phyloP scores from a whole-genome alignment of 1,139 yeast genomes.

The Geotrichum cucujoidarum region DNA sequence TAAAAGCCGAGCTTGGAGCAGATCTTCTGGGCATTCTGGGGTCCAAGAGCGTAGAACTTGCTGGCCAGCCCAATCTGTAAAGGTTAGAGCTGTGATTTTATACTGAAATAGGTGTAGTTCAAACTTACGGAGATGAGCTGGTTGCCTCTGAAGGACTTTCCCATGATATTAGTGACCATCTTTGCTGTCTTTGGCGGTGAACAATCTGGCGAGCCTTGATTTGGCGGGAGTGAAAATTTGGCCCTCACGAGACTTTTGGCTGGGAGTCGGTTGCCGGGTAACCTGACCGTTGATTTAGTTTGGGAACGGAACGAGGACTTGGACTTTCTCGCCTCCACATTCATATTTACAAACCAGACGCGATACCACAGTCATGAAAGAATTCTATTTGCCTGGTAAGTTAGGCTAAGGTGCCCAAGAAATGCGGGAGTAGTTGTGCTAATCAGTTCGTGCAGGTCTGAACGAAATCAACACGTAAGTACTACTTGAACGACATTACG shows the following conservation, averaged over 20 bases:
- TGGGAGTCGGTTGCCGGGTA: background rate
- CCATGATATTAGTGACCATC: constrained; percentile 41
- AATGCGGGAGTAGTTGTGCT: too few relatives aligned
- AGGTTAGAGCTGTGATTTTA: background rate
- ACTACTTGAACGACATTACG: too few relatives aligned
- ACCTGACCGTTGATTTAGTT: background rate
- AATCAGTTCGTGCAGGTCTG: constrained; percentile 25
- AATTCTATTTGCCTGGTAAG: constrained; percentile 20
- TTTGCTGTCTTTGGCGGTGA: background rate
- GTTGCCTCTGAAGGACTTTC: constrained; percentile 42
- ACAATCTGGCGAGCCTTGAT: constrained; percentile 1
- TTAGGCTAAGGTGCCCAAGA: too few relatives aligned
- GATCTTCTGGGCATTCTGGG: constrained; percentile 62
- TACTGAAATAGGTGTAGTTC: background rate
- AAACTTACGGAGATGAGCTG: constrained; percentile 34
- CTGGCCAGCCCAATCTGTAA: constrained; percentile 68
- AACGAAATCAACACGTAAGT: constrained; percentile 36
- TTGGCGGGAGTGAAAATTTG: background rate
- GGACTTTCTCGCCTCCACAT: background rate
- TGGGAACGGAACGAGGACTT: background rate
- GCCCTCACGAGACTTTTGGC: background rate
- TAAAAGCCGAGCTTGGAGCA: constrained; percentile 88
- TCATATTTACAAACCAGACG: background rate
- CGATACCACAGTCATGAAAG: constrained; percentile 13
- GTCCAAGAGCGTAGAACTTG: constrained; percentile 82